Conservation (phyloP, 176 grass and related monocot species). For the Lolium rigidum region DNA sequence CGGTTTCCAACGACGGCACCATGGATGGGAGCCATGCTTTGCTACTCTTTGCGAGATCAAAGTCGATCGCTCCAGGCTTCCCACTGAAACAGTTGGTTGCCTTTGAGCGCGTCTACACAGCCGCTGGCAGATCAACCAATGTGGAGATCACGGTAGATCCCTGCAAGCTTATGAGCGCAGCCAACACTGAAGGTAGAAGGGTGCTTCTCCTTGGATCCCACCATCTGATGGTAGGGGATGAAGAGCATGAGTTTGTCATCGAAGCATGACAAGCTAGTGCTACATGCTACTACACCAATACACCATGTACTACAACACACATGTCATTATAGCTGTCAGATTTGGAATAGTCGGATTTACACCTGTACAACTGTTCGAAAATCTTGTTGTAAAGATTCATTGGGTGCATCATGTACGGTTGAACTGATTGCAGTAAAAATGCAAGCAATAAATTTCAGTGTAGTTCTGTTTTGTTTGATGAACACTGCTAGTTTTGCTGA, state of each 20-base stretch:
- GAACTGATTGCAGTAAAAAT: constrained; percentile 2
- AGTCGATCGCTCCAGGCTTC: constrained; percentile 45
- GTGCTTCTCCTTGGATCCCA: constrained; percentile 64
- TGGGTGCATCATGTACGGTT: not conserved
- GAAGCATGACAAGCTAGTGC: constrained; percentile 41
- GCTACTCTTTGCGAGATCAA: constrained; percentile 61
- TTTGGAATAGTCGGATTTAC: not conserved
- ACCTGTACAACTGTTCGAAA: constrained; percentile 22
- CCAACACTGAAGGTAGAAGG: constrained; percentile 55
- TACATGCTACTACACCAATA: too few relatives aligned
- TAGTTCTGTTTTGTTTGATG: not conserved
- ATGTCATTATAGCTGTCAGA: not conserved
- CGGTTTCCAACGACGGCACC: constrained; percentile 61
- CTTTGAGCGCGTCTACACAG: constrained; percentile 67
- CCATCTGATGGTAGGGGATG: constrained; percentile 60
- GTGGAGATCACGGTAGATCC: constrained; percentile 64
- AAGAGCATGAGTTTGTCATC: constrained; percentile 67
- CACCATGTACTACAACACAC: not conserved
- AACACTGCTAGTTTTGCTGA: not conserved
- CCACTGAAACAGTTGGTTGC: constrained; percentile 79
- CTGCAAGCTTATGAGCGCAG: constrained; percentile 70
- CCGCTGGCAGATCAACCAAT: constrained; percentile 39
- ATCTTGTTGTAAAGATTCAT: constrained; percentile 25
- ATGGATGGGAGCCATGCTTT: constrained; percentile 76
- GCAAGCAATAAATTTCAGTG: not conserved